Evolutionary conservation across 805 yeast species (phyloP), one percentile per base, ranked within the genome.

Genomic region (Ogataea neopini): DNA sequence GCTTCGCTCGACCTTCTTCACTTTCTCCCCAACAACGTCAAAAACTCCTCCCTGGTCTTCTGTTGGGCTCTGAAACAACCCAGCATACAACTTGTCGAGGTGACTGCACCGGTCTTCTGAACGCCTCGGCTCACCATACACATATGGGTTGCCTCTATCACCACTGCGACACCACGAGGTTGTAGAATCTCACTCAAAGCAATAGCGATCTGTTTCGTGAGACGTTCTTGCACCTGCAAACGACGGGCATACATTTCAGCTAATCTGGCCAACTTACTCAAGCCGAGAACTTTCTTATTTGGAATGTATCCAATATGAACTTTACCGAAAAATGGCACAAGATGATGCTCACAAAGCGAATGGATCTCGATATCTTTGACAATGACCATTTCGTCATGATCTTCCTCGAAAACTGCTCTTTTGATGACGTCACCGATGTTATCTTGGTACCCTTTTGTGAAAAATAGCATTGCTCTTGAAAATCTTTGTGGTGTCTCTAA

Each of bases 81-180:
- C 59, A 94, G 77, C 97, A 94, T 92, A 64, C 98, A 92, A 61
- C 96, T 88, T 15, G 99, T 94, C 28, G 90, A 83, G 2, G 99
- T 94, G 15, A 87, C 79, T 15, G 96, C 86, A 1, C 98, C 97
- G 0, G 96, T 82, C 69, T 94, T 94, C 68, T 94, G 97, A 22
- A 94, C 88, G 47, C 99, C 99, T 64, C 99, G 80, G 66, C 96
- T 88, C 22, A 92, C 98, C 99, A 94, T 94, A 68, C 99, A 94
- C 99, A 94, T 94, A 66, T 94, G 99, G 2, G 92, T 81, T 15
- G 97, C 97, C 69, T 94, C 99, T 61, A 94, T 90, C 22, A 94
- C 98, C 34, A 94, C 99, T 1, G 98, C 99, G 7, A 94, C 99
- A 52, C 99, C 99, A 61, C 91, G 79, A 14, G 99, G 99, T 61